Conservation (phyloP, 352 stramenopile genomes). For the Globisporangium irregulare region DNA sequence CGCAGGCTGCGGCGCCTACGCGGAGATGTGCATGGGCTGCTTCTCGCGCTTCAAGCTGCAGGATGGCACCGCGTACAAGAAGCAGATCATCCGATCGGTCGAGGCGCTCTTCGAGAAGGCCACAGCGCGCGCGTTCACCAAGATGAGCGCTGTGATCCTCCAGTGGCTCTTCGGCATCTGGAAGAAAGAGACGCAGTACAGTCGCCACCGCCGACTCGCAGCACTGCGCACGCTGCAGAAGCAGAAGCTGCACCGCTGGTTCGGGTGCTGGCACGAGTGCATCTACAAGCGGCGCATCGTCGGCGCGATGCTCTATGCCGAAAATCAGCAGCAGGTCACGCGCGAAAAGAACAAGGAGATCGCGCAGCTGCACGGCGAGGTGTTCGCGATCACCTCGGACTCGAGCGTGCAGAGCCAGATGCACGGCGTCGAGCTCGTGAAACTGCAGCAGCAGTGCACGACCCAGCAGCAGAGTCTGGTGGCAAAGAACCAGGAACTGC, state of each 20-base stretch:
- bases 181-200: slow-evolving; percentile 35
- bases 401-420: slow-evolving; percentile 36
- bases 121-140: slow-evolving; percentile 52
- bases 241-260: slow-evolving; percentile 35
- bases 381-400: slow-evolving; percentile 38
- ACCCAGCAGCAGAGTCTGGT: slow-evolving; percentile 27
- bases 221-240: slow-evolving; percentile 21
- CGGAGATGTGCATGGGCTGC: slow-evolving; percentile 70
- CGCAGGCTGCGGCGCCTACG: slow-evolving; percentile 51
- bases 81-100: slow-evolving; percentile 52
- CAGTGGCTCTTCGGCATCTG: slow-evolving; percentile 68
- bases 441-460: slow-evolving; percentile 33
- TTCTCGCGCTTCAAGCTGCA: slow-evolving; percentile 63
- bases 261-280: slow-evolving; percentile 49
- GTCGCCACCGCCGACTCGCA: slow-evolving; percentile 22
- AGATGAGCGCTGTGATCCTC: slow-evolving; percentile 49
- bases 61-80: slow-evolving; percentile 64
- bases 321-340: slow-evolving; percentile 49
- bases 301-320: slow-evolving; percentile 72
- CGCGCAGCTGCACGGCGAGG: slow-evolving; percentile 54
- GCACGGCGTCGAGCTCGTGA: slow-evolving; percentile 35
- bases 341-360: slow-evolving; percentile 43
- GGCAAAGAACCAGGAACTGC: slow-evolving; percentile 55
- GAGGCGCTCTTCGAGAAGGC: slow-evolving; percentile 65
- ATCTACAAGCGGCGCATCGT: slow-evolving; percentile 58